A percentile compares a stretch with the other conserved stretches of the same genome.
Evolutionary conservation across 192 early-diverging fungal genomes (phyloP).

Genomic region (Coemansia sp.): DNA sequence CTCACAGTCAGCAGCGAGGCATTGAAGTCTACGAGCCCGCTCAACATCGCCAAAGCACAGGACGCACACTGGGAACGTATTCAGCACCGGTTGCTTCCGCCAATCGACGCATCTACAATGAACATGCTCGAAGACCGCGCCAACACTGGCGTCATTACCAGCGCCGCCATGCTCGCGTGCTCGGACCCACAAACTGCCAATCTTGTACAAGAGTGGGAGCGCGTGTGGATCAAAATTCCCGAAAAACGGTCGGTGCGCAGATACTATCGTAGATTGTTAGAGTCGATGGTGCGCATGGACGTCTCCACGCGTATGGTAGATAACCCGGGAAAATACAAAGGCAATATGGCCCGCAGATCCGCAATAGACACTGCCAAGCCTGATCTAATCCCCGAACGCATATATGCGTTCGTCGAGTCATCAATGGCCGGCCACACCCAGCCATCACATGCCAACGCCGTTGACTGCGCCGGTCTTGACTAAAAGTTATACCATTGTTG

Average conservation of each 20-base stretch:
- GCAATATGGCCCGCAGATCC: constrained; percentile 9
- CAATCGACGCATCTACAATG: constrained; percentile 33
- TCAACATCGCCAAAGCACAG: constrained; percentile 49
- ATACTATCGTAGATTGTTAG: constrained; percentile 36
- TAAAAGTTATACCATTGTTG: not conserved
- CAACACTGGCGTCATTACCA: constrained; percentile 10
- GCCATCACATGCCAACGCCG: constrained; percentile 13
- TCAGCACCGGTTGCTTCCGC: constrained; percentile 19
- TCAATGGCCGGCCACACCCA: constrained; percentile 23
- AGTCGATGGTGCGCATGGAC: constrained; percentile 19
- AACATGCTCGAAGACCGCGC: constrained; percentile 33
- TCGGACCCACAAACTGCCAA: not conserved
- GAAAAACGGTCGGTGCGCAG: constrained; percentile 17
- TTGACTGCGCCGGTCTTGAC: constrained; percentile 25
- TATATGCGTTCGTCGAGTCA: constrained; percentile 24
- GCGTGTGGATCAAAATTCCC: constrained; percentile 41
- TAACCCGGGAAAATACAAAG: constrained; percentile 17
- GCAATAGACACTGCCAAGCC: constrained; percentile 17
- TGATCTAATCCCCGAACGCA: constrained; percentile 17
- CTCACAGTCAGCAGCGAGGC: constrained; percentile 18
- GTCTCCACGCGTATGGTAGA: constrained; percentile 13
- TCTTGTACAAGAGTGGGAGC: constrained; percentile 26
- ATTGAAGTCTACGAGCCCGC: constrained; percentile 30
- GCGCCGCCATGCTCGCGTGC: not conserved
- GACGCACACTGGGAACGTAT: constrained; percentile 32